Conservation (phyloP, 2,329 filamentous ascomycete genomes). For the Fusarium avenaceum region DNA sequence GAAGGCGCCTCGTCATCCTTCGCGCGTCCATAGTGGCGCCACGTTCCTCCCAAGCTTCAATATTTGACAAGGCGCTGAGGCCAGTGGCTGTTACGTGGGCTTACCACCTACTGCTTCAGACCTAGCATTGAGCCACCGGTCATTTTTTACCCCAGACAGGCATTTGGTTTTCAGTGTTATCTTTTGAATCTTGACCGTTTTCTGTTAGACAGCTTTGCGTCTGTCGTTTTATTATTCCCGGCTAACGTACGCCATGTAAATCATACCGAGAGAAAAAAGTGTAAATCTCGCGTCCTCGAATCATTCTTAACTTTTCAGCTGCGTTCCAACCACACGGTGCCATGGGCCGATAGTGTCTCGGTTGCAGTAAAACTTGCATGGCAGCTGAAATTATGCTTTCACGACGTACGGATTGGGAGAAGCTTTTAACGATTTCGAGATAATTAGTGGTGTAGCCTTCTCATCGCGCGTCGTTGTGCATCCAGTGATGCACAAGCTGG, state of each 20-base stretch:
- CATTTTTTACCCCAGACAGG: not conserved
- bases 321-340: not conserved
- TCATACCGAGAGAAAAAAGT: not conserved
- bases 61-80: not conserved
- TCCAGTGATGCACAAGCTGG: not conserved
- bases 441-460: not conserved
- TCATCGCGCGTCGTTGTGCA: not conserved
- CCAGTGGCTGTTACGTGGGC: slow-evolving; percentile 15
- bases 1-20: slow-evolving; percentile 13
- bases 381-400: no score
- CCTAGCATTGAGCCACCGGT: slow-evolving; percentile 3
- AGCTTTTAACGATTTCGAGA: no score
- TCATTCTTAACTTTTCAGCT: not conserved
- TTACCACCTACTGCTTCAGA: slow-evolving; percentile 19
- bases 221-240: slow-evolving; percentile 17
- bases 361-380: no score
- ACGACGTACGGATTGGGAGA: no score
- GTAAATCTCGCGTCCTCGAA: no score
- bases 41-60: not conserved
- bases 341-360: no score
- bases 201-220: not conserved
- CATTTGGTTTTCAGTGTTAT: not conserved
- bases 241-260: slow-evolving; percentile 7
- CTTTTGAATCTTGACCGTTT: slow-evolving; percentile 15
- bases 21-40: slow-evolving; percentile 15